Evolutionary conservation across 768 basidiomycete genomes (phyloP).

Genomic region (Cystofilobasidium bisporidii): DNA sequence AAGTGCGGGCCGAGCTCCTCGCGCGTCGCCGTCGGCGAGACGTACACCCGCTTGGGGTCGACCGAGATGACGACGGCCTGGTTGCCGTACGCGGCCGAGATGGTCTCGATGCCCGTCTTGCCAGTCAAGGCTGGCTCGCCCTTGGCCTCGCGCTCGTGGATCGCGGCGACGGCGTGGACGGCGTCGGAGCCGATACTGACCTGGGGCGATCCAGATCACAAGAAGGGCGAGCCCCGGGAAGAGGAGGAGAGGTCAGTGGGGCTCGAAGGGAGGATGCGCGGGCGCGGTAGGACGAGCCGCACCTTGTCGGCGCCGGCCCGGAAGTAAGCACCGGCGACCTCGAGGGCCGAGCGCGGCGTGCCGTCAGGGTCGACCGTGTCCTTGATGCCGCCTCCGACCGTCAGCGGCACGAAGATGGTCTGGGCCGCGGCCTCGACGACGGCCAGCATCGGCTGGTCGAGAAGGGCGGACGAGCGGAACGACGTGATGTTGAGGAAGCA

Average conservation of each 20-base stretch:
- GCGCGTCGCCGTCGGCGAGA: slow-evolving; percentile 47
- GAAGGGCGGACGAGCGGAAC: slow-evolving; percentile 89
- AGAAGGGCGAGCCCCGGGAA: no score
- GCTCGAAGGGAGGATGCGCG: no score
- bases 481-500: slow-evolving; percentile 99
- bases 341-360: slow-evolving; percentile 70
- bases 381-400: slow-evolving; percentile 96
- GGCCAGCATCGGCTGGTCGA: slow-evolving; percentile 95
- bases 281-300: no score
- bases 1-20: slow-evolving; percentile 61
- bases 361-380: slow-evolving; percentile 93
- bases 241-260: no score
- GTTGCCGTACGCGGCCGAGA: slow-evolving; percentile 78
- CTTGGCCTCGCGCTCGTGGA: slow-evolving; percentile 41
- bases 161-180: slow-evolving; percentile 80
- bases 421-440: slow-evolving; percentile 84
- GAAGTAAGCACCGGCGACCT: slow-evolving; percentile 93
- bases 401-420: slow-evolving; percentile 89
- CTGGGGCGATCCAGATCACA: no score
- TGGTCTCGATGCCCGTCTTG: slow-evolving; percentile 81
- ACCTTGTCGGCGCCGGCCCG: slow-evolving; percentile 94
- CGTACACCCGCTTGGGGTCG: slow-evolving; percentile 80
- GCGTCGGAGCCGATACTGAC: slow-evolving; percentile 93
- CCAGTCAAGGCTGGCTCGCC: slow-evolving; percentile 48
- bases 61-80: slow-evolving; percentile 97